A percentile compares a stretch with the other conserved stretches of the same genome.
Conservation (phyloP, 345 rosid species). For the Abelmoschus esculentus region DNA sequence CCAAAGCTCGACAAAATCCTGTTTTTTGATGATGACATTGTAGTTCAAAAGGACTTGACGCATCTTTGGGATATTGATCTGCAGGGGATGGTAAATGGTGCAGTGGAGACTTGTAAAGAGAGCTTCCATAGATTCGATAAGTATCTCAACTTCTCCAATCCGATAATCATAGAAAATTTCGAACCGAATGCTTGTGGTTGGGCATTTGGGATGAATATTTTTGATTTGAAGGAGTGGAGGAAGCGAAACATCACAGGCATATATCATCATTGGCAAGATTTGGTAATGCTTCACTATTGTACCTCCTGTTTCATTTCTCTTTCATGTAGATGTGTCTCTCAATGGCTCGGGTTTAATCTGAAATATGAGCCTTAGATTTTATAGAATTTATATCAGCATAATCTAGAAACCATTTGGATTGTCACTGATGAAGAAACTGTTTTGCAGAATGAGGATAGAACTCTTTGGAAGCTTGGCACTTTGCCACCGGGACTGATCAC, state of each 20-base stretch:
- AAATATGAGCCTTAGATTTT: no score
- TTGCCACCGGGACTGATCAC: constrained; percentile 96
- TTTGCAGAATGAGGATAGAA: constrained; percentile 89
- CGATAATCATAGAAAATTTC: constrained; percentile 63
- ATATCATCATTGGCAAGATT: constrained; percentile 92
- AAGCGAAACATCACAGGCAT: constrained; percentile 78
- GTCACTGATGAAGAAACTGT: constrained; percentile 4
- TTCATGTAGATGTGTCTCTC: neutral
- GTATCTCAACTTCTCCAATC: constrained; percentile 95
- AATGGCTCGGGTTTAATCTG: no score
- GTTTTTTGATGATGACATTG: constrained; percentile 81
- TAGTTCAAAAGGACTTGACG: constrained; percentile 76
- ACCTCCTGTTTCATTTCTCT: neutral
- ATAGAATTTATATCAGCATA: no score
- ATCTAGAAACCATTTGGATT: neutral
- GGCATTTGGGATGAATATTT: constrained; percentile 99
- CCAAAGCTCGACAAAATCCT: constrained; percentile 71
- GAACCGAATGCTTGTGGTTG: constrained; percentile 84
- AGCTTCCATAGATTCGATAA: constrained; percentile 94
- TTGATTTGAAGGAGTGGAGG: constrained; percentile 91
- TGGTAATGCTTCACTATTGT: constrained; percentile 36
- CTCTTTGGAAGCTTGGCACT: constrained; percentile 96
- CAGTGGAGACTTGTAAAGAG: constrained; percentile 87
- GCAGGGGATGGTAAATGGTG: constrained; percentile 78
- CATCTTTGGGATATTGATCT: constrained; percentile 72